Percentiles rank a stretch among this genome's conserved stretches.
phyloP scores from a whole-genome alignment of 139 green algal genomes.

The Penium margaritaceum region DNA sequence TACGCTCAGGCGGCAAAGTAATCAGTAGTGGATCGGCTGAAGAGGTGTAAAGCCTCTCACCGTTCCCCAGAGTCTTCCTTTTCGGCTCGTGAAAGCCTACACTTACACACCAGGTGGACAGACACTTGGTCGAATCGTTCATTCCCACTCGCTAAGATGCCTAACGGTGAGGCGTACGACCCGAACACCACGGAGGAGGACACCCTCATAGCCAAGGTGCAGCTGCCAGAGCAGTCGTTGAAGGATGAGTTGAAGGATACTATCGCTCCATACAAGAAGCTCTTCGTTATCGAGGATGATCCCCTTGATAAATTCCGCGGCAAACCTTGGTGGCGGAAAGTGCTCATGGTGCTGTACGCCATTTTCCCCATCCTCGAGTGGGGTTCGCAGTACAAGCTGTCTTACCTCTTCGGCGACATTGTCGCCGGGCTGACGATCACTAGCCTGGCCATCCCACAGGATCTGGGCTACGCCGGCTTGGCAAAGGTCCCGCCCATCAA shows the following conservation, averaged over 20 bases:
- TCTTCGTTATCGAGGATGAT: slow-evolving; percentile 25
- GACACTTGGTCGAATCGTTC: too few species aligned
- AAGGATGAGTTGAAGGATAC: neutral
- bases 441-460: slow-evolving; percentile 40
- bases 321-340: slow-evolving; percentile 7
- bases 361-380: slow-evolving; percentile 22
- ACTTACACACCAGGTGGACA: too few species aligned
- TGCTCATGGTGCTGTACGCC: slow-evolving; percentile 7
- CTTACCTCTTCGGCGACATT: slow-evolving; percentile 26
- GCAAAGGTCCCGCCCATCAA: slow-evolving; percentile 35
- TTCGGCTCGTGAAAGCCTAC: too few species aligned
- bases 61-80: too few species aligned
- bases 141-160: too few species aligned
- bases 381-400: slow-evolving; percentile 12
- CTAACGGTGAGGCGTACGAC: too few species aligned
- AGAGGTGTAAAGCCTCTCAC: too few species aligned
- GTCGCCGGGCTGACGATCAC: slow-evolving; percentile 37
- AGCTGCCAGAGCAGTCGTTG: neutral
- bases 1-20: too few species aligned
- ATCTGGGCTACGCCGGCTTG: slow-evolving; percentile 36
- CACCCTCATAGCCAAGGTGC: too few species aligned
- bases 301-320: slow-evolving; percentile 13
- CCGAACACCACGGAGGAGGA: too few species aligned
- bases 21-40: too few species aligned
- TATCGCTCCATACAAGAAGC: neutral